Evolutionary conservation across 176 grass and related monocot genomes (phyloP).

Genomic region (barley (Hordeum vulgare)): DNA sequence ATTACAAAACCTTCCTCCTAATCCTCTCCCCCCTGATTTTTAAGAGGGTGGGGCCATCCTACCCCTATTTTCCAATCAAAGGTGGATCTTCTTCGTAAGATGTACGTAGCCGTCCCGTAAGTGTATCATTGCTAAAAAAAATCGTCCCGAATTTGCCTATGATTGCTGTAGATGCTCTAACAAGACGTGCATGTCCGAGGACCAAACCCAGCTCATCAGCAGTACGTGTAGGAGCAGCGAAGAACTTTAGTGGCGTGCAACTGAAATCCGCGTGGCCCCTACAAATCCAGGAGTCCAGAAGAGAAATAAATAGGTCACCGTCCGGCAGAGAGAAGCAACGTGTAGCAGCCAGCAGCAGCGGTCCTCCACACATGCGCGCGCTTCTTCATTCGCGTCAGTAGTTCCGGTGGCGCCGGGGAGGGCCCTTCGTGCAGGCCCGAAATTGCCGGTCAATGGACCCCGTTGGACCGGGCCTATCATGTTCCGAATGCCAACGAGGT

Average conservation of each 20-base stretch:
- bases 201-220: background rate
- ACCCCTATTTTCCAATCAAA: too few relatives aligned
- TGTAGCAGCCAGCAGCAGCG: too few relatives aligned
- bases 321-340: background rate
- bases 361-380: background rate
- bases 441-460: background rate
- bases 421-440: background rate
- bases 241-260: background rate
- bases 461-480: background rate
- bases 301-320: background rate
- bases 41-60: too few relatives aligned
- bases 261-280: background rate
- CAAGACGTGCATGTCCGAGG: background rate
- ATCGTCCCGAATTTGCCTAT: too few relatives aligned
- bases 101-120: too few relatives aligned
- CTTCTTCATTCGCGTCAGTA: background rate
- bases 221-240: background rate
- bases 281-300: background rate
- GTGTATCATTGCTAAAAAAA: too few relatives aligned
- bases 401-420: background rate
- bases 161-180: too few relatives aligned
- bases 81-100: too few relatives aligned
- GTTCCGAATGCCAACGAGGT: background rate
- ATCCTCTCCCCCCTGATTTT: too few relatives aligned
- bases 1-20: too few relatives aligned